Evolutionary conservation across 2,329 filamentous ascomycete species (phyloP).

Genomic region (Rhynchosporium secalis): DNA sequence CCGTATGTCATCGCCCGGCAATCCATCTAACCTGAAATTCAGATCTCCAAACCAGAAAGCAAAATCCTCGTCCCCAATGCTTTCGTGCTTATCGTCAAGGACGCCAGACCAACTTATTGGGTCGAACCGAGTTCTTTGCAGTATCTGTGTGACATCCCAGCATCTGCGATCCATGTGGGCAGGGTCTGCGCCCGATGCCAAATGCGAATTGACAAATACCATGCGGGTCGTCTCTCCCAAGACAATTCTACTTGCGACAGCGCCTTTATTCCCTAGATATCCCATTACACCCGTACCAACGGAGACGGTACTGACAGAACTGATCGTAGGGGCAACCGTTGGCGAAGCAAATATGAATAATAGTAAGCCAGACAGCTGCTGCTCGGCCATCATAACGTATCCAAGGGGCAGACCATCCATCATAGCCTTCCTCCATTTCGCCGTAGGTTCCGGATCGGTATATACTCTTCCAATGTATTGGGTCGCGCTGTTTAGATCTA

Average conservation of each 20-base stretch:
- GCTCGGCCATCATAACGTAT: slow-evolving; percentile 74
- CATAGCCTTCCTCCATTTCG: slow-evolving; percentile 79
- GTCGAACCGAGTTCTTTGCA: slow-evolving; percentile 74
- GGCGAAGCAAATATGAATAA: slow-evolving; percentile 85
- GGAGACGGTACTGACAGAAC: slow-evolving; percentile 76
- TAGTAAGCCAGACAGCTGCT: slow-evolving; percentile 84
- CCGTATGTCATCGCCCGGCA: slow-evolving; percentile 88
- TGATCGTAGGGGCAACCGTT: slow-evolving; percentile 70
- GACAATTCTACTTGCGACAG: slow-evolving; percentile 76
- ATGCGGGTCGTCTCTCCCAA: slow-evolving; percentile 87
- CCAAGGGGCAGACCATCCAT: slow-evolving; percentile 72
- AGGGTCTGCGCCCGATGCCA: slow-evolving; percentile 83
- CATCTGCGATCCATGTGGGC: slow-evolving; percentile 77
- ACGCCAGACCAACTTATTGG: slow-evolving; percentile 68
- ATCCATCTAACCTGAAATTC: slow-evolving; percentile 86
- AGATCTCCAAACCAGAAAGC: slow-evolving; percentile 96
- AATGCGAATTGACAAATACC: slow-evolving; percentile 88
- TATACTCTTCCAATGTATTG: slow-evolving; percentile 75
- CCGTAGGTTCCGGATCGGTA: slow-evolving; percentile 67
- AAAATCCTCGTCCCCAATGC: slow-evolving; percentile 87
- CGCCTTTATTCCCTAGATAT: slow-evolving; percentile 96
- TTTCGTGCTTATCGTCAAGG: slow-evolving; percentile 63
- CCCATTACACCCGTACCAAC: slow-evolving; percentile 90
- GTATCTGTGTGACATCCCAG: slow-evolving; percentile 81
- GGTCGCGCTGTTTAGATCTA: slow-evolving; percentile 77